Evolutionary conservation across 495 filamentous ascomycete species (phyloP), one percentile per base, ranked within the genome.

Genomic region (Cryomyces minteri): DNA sequence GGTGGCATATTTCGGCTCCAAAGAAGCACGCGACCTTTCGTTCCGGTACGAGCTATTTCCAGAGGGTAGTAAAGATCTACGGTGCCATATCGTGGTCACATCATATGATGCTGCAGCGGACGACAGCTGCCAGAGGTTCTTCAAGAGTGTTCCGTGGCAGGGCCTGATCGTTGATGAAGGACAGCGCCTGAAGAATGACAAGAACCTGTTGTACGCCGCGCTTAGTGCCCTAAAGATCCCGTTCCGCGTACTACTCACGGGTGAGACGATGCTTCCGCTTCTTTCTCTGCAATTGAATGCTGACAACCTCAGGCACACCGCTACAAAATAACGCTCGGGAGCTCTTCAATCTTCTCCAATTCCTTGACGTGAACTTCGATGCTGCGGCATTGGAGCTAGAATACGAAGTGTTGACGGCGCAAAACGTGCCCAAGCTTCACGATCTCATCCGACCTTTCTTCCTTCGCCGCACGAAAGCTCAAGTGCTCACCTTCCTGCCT

Each of bases 241-340:
- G 0, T 94, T 84, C 56, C 82, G 84, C 46, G 66, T 92, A 25
- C 68, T 99, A 8, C 67, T 99, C 25, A 96, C 90, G 0, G 85
- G 70, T 47, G 44, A 28, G 39, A 25, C 39, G 36, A 30, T 38
- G 34, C 34, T 10, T 38, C 34, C 9, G 18, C 18, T 25, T 25
- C 18, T 25, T 25, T 2, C 18, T 25, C 18, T 25, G 2, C 18
- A 25, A 25, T 25, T 25, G 18, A 25, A 25, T 25, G 18, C 7
- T 34, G 40, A n/a, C 10, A 18, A 5, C 43, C 11, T n/a, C 31
- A 59, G 62, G 77, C 0, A 98, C 90, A 0, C 90, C 90, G 0
- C 63, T 99, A 40, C 90, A 99, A 51, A 99, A 99, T 55, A 96
- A 94, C 57, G 81, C 83, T 40, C 69, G 84, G 45, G 90, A 99